Evolutionary conservation across 2,329 filamentous ascomycete genomes (phyloP), one percentile per base, ranked within the genome.

Genomic region (Cladophialophora immunda): DNA sequence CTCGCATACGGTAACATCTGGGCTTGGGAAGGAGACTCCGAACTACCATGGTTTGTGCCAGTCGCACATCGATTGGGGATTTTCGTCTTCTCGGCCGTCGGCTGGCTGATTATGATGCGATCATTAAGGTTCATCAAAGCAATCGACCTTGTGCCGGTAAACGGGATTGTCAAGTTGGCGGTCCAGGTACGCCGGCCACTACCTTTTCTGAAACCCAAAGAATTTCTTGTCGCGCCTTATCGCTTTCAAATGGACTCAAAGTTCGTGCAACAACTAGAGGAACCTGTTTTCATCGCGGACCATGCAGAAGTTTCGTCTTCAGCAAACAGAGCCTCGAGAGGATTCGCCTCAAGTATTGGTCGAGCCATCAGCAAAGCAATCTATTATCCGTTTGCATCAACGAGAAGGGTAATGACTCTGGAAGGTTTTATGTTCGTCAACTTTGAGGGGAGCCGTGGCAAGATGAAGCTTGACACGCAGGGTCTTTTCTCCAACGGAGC

Each of bases 401-500:
- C 66, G 15, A 57, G 66, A n/a, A 66, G 62, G 45, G 54, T 70
- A 4, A 59, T 68, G 53, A 67, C 65, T 15, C 30, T 62, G 13
- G 68, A 70, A 25, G 68, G 68, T 5, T 58, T 70, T 41, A 68
- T 70, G 66, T 56, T 41, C 8, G 64, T 68, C 25, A 55, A 56
- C 41, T 53, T 70, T 27, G 60, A 58, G 4, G 60, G 66, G 19
- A 38, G n/a, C 19, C 56, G 27, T 15, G 30, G 53, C 32, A 54
- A 60, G 45, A 58, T 62, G 45, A 68, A 68, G 57, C 61, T 68
- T 34, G 67, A 68, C 36, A 66, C 67, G 3, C 67, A 68, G 22
- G 67, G 67, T 2, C 50, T 38, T 19, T 68, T 68, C 57, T 68
- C 64, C 29, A 66, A 68, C 27, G 59, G 27, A 29, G 67, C 54